Percentiles rank a stretch among this genome's conserved stretches.
Evolutionary conservation across 2,329 filamentous ascomycete species (phyloP).

Genomic region (Juglanconis oblonga): DNA sequence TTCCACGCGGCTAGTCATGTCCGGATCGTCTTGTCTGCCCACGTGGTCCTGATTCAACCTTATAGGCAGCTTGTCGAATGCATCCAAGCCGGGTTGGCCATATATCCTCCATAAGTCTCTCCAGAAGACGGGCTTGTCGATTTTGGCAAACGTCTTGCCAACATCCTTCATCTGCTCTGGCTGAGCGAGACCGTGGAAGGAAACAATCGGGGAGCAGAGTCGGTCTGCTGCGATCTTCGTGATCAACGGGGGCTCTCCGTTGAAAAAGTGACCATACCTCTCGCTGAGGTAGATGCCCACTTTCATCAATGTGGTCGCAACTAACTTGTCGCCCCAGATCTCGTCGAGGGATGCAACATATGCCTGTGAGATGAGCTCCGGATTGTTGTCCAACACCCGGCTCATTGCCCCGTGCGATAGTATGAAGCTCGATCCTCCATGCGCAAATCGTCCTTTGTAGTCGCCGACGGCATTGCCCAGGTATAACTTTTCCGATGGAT

Average conservation of each 20-base stretch:
- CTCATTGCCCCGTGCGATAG: constrained; percentile 49
- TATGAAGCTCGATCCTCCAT: constrained; percentile 53
- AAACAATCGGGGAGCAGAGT: constrained; percentile 52
- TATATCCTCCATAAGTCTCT: constrained; percentile 49
- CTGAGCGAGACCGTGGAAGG: constrained; percentile 49
- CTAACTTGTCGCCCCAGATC: constrained; percentile 52
- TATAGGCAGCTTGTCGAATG: constrained; percentile 35
- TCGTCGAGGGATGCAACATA: constrained; percentile 48
- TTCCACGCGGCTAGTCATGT: constrained; percentile 33
- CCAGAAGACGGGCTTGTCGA: constrained; percentile 44
- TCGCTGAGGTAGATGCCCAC: constrained; percentile 55
- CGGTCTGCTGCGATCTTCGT: constrained; percentile 48
- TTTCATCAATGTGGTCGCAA: constrained; percentile 51
- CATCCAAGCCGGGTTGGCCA: constrained; percentile 36
- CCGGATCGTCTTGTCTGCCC: constrained; percentile 44
- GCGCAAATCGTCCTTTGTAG: constrained; percentile 53
- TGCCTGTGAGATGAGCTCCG: constrained; percentile 39
- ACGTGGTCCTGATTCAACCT: constrained; percentile 45
- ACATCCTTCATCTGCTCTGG: constrained; percentile 43
- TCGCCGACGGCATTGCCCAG: constrained; percentile 57
- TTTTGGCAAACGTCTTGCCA: constrained; percentile 37
- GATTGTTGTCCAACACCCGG: constrained; percentile 40
- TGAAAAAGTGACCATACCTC: constrained; percentile 52
- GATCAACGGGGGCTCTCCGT: constrained; percentile 49
- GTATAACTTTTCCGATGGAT: constrained; percentile 45